Base-by-base conservation (phyloP, 805 yeast genomes). In the Teunomyces kruisii region DNA sequence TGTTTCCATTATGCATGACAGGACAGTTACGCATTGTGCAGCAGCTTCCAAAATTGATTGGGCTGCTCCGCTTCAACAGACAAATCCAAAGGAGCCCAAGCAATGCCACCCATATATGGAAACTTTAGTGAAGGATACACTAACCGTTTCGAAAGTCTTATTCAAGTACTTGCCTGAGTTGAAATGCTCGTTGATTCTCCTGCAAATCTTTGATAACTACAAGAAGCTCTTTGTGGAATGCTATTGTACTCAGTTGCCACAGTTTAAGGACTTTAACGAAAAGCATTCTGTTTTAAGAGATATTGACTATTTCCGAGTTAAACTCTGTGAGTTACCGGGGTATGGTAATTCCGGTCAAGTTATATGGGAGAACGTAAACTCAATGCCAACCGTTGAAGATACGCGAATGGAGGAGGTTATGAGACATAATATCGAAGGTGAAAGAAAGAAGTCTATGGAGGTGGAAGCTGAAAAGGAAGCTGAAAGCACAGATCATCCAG, bases 1-100 rank as follows among this genome's bases (percentile, higher is more conserved):
- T 36, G 79, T 85, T n/a, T 74, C 83, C 2, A 76, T 86, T 13
- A 85, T 86, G 91, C 70, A 74, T 33, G 91, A 84, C 48, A 76
- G 88, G 44, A 76, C 83, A 1, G 53, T 64, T 1, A 65, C 61
- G 30, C 85, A 82, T 55, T 71, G 84, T 43, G 55, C 59, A n/a
- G 67, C 76, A 3, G 68, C 84, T 2, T 55, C 65, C 10, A 61
- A 59, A 15, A 70, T 76, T 9, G 74, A 83, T 52, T 81, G 84
- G 81, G 65, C 79, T 2, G 64, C 63, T 13, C 73, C 78, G 0
- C 45, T 72, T 2, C 59, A 64, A 15, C 27, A 16, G 9, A 13
- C 10, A 12, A 13, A 35, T 35, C 10, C 38, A 12, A 44, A 35
- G 10, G 67, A 64, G 7, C 68, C 75, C 2, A 72, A 67, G 10